These are phyloP conservation scores for Gymnopus androsaceus DNA, from an alignment of 1,284 basidiomycete species.

Conservation along the genomic window DNA sequence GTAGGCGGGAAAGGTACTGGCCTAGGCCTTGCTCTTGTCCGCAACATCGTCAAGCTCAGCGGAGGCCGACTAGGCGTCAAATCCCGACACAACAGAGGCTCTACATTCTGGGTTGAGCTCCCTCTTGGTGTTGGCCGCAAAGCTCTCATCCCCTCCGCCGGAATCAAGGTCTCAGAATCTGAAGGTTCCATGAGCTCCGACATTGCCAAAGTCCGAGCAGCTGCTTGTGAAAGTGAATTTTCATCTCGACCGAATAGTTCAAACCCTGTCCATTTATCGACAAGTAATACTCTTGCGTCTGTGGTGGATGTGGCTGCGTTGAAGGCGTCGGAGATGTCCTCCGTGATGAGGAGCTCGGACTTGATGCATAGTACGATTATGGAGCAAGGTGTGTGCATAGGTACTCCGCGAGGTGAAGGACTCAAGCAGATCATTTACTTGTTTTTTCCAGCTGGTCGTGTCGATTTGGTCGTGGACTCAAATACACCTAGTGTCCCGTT, in stretches of 20 bases:
- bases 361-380: conserved; percentile 15
- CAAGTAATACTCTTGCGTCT: conserved; percentile 3
- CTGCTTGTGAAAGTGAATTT: background rate
- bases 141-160: conserved; percentile 11
- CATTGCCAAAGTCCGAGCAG: conserved; percentile 13
- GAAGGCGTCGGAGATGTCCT: conserved; percentile 16
- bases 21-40: conserved; percentile 83
- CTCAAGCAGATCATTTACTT: background rate
- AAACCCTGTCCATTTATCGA: background rate
- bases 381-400: conserved; percentile 13
- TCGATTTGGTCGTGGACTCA: conserved; percentile 14
- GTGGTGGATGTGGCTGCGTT: conserved; percentile 16
- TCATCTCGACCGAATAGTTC: background rate
- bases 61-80: conserved; percentile 73
- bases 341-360: conserved; percentile 3
- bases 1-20: conserved; percentile 79
- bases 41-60: conserved; percentile 84
- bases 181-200: conserved; percentile 11
- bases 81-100: conserved; percentile 63
- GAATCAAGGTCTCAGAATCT: conserved; percentile 1
- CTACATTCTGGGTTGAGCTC: conserved; percentile 81
- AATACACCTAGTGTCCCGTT: conserved; percentile 5
- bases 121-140: conserved; percentile 46
- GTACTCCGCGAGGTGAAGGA: background rate
- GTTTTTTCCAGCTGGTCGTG: conserved; percentile 10